These are phyloP conservation scores for Theobroma cacao DNA, from an alignment of 345 rosid species.

Conservation along the genomic window DNA sequence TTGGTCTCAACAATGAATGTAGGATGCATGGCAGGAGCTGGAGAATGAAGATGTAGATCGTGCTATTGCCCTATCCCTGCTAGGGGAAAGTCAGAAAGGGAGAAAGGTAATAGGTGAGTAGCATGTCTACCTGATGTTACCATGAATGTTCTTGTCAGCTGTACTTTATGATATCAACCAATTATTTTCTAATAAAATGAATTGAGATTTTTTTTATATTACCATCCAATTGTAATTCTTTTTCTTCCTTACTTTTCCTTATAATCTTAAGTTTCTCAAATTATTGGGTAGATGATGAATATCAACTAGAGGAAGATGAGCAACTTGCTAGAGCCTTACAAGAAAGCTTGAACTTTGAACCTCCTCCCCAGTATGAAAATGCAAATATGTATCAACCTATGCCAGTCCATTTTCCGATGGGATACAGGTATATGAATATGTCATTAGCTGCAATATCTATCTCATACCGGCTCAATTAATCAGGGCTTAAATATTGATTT, in stretches of 20 bases:
- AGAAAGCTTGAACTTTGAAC: conserved; percentile 70
- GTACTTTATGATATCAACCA: background rate
- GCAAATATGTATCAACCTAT: conserved; percentile 28
- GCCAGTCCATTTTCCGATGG: conserved; percentile 56
- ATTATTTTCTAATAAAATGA: background rate
- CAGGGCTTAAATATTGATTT: background rate
- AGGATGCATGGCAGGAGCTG: conserved; percentile 53
- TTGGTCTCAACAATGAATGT: conserved; percentile 20
- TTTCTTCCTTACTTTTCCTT: background rate
- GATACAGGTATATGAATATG: conserved; percentile 59
- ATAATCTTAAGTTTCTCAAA: conserved; percentile 24
- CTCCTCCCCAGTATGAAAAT: conserved; percentile 40
- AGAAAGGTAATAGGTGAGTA: conserved; percentile 48
- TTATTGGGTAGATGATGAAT: conserved; percentile 42
- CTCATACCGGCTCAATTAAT: background rate
- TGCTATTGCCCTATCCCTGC: conserved; percentile 81
- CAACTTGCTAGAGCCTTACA: conserved; percentile 88
- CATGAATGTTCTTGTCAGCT: background rate
- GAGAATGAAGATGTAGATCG: conserved; percentile 78
- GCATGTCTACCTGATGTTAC: conserved; percentile 12
- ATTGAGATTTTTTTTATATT: no score
- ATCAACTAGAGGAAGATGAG: conserved; percentile 80
- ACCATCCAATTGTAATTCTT: background rate
- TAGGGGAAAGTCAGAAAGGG: conserved; percentile 57
- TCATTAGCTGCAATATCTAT: conserved; percentile 1